These are phyloP conservation scores for Hypomyces perniciosus DNA, from an alignment of 2,329 filamentous ascomycete species.

Conservation along the genomic window DNA sequence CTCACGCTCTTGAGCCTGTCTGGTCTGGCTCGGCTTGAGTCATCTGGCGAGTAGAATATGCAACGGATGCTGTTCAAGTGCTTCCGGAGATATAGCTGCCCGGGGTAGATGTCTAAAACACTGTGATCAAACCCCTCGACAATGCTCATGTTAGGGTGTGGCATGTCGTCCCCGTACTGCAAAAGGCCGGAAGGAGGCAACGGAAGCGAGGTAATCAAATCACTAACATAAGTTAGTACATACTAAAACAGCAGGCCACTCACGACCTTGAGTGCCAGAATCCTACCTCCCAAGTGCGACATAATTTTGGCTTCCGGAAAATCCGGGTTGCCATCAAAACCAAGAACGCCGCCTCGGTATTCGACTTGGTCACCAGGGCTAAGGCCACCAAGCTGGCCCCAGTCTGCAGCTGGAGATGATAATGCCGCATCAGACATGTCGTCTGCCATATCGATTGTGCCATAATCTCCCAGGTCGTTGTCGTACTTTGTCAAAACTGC, in stretches of 20 bases:
- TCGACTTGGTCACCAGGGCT: constrained; percentile 38
- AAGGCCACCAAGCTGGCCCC: constrained; percentile 51
- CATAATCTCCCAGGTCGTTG: constrained; percentile 34
- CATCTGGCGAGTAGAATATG: constrained; percentile 44
- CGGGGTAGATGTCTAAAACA: constrained; percentile 54
- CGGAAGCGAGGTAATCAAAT: constrained; percentile 81
- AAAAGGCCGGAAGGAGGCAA: constrained; percentile 55
- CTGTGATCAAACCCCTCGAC: constrained; percentile 37
- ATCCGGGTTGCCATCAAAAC: constrained; percentile 46
- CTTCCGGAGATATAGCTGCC: constrained; percentile 58
- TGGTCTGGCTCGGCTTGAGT: constrained; percentile 23
- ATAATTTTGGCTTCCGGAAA: constrained; percentile 46
- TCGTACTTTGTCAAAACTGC: constrained; percentile 35
- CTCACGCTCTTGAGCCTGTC: constrained; percentile 42
- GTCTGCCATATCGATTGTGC: constrained; percentile 35
- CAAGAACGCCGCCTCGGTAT: constrained; percentile 31
- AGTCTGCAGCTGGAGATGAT: constrained; percentile 48
- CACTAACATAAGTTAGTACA: constrained; percentile 43
- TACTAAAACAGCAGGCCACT: no score
- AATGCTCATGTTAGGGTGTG: constrained; percentile 53
- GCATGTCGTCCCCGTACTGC: constrained; percentile 57
- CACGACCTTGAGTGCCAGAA: not conserved
- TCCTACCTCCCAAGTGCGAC: constrained; percentile 60
- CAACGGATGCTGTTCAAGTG: constrained; percentile 58
- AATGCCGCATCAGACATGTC: constrained; percentile 49